A percentile compares a stretch with the other conserved stretches of the same genome.
phyloP scores from a whole-genome alignment of 208 protist genomes.

The Leishmania arabica region DNA sequence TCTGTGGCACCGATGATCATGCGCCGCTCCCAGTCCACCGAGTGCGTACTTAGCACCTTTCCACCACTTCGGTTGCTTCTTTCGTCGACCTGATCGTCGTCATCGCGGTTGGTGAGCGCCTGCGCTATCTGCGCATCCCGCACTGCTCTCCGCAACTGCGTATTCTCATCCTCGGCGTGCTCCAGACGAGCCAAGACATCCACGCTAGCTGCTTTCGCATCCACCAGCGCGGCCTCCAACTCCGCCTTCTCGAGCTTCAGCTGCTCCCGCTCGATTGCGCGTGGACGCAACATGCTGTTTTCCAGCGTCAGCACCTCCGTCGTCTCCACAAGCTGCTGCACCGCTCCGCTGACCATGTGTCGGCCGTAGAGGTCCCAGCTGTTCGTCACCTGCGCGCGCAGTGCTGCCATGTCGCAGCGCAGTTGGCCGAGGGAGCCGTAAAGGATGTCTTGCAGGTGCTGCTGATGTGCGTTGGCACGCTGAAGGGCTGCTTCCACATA shows the following conservation, averaged over 20 bases:
- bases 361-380: slow-evolving; percentile 65
- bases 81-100: not conserved
- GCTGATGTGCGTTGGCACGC: slow-evolving; percentile 27
- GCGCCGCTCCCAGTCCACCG: slow-evolving; percentile 39
- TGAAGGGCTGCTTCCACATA: slow-evolving; percentile 32
- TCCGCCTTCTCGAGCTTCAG: slow-evolving; percentile 34
- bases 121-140: slow-evolving; percentile 41
- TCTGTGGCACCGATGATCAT: slow-evolving; percentile 60
- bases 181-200: slow-evolving; percentile 20
- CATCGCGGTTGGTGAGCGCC: slow-evolving; percentile 13
- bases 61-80: not conserved
- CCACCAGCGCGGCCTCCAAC: slow-evolving; percentile 22
- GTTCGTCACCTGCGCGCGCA: slow-evolving; percentile 69
- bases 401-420: slow-evolving; percentile 39
- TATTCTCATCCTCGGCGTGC: slow-evolving; percentile 28
- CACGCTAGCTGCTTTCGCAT: slow-evolving; percentile 18
- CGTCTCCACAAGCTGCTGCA: slow-evolving; percentile 21
- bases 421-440: slow-evolving; percentile 62
- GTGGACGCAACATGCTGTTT: slow-evolving; percentile 42
- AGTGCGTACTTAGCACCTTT: slow-evolving; percentile 1
- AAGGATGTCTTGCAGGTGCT: slow-evolving; percentile 59
- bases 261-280: slow-evolving; percentile 41
- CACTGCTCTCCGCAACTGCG: slow-evolving; percentile 34
- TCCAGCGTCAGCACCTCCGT: slow-evolving; percentile 37
- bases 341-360: slow-evolving; percentile 23